A percentile compares a stretch with the other conserved stretches of the same genome.
Evolutionary conservation across 2,329 filamentous ascomycete genomes (phyloP).

Genomic region (Cladophialophora immunda): DNA sequence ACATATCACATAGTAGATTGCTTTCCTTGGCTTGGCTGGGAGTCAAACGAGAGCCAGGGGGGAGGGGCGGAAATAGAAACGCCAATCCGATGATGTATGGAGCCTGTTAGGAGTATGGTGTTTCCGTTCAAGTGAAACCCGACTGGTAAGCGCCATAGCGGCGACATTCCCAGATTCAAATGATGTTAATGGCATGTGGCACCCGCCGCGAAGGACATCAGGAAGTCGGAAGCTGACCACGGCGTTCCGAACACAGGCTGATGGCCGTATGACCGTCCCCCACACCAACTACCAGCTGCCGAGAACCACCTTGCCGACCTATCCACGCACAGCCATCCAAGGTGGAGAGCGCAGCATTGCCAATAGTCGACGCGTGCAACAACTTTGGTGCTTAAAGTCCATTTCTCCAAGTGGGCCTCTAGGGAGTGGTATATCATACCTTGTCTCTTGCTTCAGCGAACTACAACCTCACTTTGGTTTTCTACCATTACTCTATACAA

Average conservation of each 20-base stretch:
- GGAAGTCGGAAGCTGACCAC: constrained; percentile 1
- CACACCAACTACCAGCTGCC: constrained; percentile 3
- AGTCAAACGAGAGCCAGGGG: not conserved
- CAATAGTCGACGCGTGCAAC: not conserved
- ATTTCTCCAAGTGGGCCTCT: not conserved
- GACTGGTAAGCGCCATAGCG: not conserved
- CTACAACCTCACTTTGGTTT: not conserved
- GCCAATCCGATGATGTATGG: not conserved
- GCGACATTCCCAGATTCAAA: not conserved
- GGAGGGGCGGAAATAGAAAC: not conserved
- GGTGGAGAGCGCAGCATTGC: not conserved
- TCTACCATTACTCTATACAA: not conserved
- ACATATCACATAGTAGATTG: not conserved
- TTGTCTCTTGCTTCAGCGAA: not conserved
- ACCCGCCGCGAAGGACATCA: not conserved
- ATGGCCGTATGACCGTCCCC: constrained; percentile 5
- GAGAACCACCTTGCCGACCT: not conserved
- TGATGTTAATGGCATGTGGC: not conserved
- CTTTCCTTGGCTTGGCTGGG: not conserved
- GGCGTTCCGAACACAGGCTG: constrained; percentile 10
- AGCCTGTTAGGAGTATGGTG: not conserved
- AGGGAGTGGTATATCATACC: not conserved
- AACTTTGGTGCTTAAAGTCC: not conserved
- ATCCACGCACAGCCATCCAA: not conserved
- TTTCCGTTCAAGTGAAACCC: not conserved